Evolutionary conservation across 371 early-diverging fungal species (phyloP), one percentile per base, ranked within the genome.

Genomic region (Saksenaea vasiformis): DNA sequence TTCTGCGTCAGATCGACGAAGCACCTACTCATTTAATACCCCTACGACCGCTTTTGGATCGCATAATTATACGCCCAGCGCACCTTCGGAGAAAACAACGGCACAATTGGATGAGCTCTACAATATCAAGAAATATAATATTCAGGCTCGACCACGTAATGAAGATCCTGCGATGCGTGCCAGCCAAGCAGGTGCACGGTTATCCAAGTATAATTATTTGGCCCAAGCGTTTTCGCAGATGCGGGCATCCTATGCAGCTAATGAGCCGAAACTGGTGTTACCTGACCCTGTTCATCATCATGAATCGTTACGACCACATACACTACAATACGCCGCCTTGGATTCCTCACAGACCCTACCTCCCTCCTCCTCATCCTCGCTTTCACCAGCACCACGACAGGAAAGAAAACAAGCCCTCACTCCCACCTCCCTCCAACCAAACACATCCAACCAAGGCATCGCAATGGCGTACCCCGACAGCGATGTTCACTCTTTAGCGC

Each of bases 131-230:
- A 59, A 68, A 34, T 68, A 68, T 61, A 68, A 68, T 17, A 7
- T 56, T 26, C 36, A n/a, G 13, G 26, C 56, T 8, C 27, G 37
- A 10, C 56, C 56, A 19, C 28, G 56, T 19, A 37, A 35, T n/a
- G 56, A 35, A 1, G 56, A 56, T 22, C 56, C 17, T 8, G 37
- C n/a, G 15, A 44, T 7, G 19, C 28, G 39, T 28, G 44, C 44
- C 2, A 56, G 54, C 35, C 36, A 35, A 36, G 9, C 54, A 24
- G 69, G 70, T 2, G 76, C 76, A 43, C 72, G 79, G 26, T 44
- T 79, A 22, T 79, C 79, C 2, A 79, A 79, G 53, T 79, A 79
- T 47, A 76, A 73, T 36, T 74, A 70, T 53, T 39, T 79, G 27
- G 60, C 76, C 1, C 67, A 79, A 61, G 76, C 73, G 14, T 79